Evolutionary conservation across 306 rosid genomes (phyloP).

Genomic region (Canavalia gladiata): DNA sequence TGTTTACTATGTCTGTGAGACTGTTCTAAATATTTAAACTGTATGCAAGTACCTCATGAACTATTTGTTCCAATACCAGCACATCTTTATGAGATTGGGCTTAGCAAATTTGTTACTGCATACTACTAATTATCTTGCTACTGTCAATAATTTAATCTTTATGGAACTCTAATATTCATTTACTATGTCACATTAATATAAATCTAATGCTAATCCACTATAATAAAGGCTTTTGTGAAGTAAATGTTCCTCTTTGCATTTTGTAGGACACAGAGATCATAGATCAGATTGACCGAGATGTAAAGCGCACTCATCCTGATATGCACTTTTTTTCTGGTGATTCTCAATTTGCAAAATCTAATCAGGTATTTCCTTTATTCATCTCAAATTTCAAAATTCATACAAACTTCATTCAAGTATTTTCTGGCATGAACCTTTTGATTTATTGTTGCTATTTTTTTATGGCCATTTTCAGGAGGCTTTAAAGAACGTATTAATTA

Average conservation of each 20-base stretch:
- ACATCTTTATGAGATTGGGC: not conserved
- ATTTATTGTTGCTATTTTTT: constrained; percentile 33
- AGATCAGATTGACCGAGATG: constrained; percentile 98
- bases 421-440: constrained; percentile 26
- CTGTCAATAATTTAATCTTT: constrained; percentile 9
- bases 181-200: constrained; percentile 1
- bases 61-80: not conserved
- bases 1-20: constrained; percentile 17
- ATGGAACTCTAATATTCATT: not conserved
- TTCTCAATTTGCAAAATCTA: constrained; percentile 84
- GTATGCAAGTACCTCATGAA: not conserved
- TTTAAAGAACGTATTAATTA: constrained; percentile 78
- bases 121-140: not conserved
- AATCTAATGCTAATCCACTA: constrained; percentile 16
- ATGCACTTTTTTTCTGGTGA: constrained; percentile 95
- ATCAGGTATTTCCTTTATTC: constrained; percentile 68
- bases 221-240: constrained; percentile 40
- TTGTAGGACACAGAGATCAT: constrained; percentile 93
- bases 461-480: constrained; percentile 77
- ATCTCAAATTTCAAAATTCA: constrained; percentile 4
- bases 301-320: constrained; percentile 98
- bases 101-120: constrained; percentile 36
- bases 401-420: constrained; percentile 15
- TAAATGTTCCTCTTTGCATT: constrained; percentile 45
- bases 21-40: constrained; percentile 9